Conservation (phyloP, 352 stramenopile genomes). For the Globisporangium parvum region DNA sequence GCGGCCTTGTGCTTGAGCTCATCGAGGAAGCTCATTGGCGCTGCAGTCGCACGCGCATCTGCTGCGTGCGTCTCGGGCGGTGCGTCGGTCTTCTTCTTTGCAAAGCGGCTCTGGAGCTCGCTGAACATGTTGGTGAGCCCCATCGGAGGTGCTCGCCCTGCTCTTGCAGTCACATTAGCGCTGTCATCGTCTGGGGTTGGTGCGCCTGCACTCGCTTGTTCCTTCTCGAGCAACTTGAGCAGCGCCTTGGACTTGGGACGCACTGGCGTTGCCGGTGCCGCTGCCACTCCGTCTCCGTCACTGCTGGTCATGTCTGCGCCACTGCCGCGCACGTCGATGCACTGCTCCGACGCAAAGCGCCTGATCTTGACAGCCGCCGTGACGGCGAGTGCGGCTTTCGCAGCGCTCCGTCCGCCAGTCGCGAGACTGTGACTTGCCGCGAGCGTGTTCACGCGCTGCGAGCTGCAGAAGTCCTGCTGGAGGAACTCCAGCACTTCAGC, state of each 20-base stretch:
- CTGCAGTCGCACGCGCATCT: not conserved
- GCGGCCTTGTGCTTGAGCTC: constrained; percentile 34
- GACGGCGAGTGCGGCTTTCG: constrained; percentile 2
- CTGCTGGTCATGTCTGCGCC: too few species aligned
- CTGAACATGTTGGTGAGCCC: constrained; percentile 21
- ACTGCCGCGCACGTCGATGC: constrained; percentile 1
- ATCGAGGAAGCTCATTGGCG: constrained; percentile 34
- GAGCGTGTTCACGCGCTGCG: constrained; percentile 17
- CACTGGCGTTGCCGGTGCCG: constrained; percentile 1
- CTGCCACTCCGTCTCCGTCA: too few species aligned
- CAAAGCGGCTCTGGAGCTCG: constrained; percentile 33
- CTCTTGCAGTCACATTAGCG: too few species aligned
- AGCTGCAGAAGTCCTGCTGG: constrained; percentile 67
- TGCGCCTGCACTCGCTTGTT: not conserved
- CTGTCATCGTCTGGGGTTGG: too few species aligned
- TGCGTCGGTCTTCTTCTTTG: constrained; percentile 2
- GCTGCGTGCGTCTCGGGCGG: constrained; percentile 8
- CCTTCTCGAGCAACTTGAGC: constrained; percentile 33
- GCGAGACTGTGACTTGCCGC: not conserved
- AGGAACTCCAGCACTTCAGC: constrained; percentile 58
- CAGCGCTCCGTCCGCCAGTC: constrained; percentile 1
- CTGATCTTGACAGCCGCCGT: constrained; percentile 9
- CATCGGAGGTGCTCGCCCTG: too few species aligned
- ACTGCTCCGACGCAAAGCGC: constrained; percentile 11
- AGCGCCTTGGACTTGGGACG: constrained; percentile 50